Conservation (phyloP, 2,329 filamentous ascomycete genomes). For the Sporothrix brunneoviolacea region DNA sequence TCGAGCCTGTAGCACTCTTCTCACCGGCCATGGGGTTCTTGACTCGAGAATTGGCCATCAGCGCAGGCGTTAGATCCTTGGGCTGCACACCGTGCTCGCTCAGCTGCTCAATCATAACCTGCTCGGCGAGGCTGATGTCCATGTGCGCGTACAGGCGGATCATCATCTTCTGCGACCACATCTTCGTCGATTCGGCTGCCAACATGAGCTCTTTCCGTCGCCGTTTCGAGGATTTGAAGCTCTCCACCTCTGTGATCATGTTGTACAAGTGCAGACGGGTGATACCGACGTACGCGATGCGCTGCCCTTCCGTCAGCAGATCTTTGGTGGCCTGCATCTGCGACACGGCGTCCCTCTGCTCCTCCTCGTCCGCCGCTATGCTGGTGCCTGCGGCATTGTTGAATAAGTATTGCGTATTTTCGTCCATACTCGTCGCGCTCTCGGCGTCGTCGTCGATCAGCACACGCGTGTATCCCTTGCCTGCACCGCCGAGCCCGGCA, state of each 20-base stretch:
- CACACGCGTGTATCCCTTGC: slow-evolving; percentile 93
- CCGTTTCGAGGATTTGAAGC: slow-evolving; percentile 50
- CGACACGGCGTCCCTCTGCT: slow-evolving; percentile 74
- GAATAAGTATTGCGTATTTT: slow-evolving; percentile 94
- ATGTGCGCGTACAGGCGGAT: slow-evolving; percentile 88
- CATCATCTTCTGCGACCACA: slow-evolving; percentile 99
- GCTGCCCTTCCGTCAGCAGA: slow-evolving; percentile 87
- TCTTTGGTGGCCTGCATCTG: slow-evolving; percentile 97
- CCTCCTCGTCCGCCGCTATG: slow-evolving; percentile 65
- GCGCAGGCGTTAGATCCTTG: slow-evolving; percentile 70
- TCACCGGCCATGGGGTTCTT: slow-evolving; percentile 75
- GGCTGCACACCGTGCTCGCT: slow-evolving; percentile 86
- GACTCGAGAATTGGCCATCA: slow-evolving; percentile 89
- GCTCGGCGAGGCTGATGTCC: slow-evolving; percentile 87
- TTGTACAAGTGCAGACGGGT: slow-evolving; percentile 72
- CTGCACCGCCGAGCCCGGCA: slow-evolving; percentile 74
- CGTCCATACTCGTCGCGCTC: slow-evolving; percentile 92
- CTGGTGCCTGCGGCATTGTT: slow-evolving; percentile 51
- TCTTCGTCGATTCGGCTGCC: slow-evolving; percentile 71
- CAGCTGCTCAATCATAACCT: slow-evolving; percentile 98
- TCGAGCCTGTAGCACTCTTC: slow-evolving; percentile 23
- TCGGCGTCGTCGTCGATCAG: slow-evolving; percentile 90
- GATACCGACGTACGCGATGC: slow-evolving; percentile 91
- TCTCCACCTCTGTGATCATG: slow-evolving; percentile 65
- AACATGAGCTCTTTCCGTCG: slow-evolving; percentile 66